phyloP scores from a whole-genome alignment of 805 yeast species.

The Kodamaea kaohsiungensis region DNA sequence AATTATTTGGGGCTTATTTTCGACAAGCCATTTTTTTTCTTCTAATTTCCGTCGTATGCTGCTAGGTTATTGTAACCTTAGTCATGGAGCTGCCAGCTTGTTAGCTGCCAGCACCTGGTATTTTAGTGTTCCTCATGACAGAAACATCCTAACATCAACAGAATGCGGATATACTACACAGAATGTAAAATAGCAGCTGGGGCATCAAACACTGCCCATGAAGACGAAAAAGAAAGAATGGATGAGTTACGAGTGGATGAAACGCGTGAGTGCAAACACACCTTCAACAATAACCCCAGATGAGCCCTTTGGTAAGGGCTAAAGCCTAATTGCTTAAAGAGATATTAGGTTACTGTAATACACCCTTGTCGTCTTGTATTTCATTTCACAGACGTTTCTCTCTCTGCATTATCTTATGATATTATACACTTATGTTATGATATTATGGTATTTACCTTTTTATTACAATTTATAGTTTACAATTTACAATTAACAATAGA shows the following conservation, averaged over 20 bases:
- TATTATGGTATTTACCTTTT: no score
- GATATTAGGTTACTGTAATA: not conserved
- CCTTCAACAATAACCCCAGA: not conserved
- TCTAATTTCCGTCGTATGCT: constrained; percentile 3
- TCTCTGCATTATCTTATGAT: not conserved
- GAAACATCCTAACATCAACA: not conserved
- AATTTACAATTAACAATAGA: no score
- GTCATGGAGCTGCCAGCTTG: not conserved
- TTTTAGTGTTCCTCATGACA: not conserved
- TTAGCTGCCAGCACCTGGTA: not conserved
- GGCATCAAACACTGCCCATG: not conserved
- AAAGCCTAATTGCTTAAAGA: not conserved
- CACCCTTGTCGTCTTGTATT: no score
- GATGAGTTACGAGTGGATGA: not conserved
- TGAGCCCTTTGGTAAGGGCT: not conserved
- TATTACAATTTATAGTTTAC: no score
- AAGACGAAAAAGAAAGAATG: not conserved
- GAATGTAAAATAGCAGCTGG: not conserved
- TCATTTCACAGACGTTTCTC: no score
- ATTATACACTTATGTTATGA: not conserved
- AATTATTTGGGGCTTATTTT: not conserved
- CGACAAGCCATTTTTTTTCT: not conserved
- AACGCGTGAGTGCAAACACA: not conserved
- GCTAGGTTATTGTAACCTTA: not conserved
- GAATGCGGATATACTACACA: constrained; percentile 1